Percentiles rank a stretch among this genome's conserved stretches.
These are phyloP conservation scores for Porodaedalea pini DNA, from an alignment of 1,284 basidiomycete genomes.

Conservation along the genomic window DNA sequence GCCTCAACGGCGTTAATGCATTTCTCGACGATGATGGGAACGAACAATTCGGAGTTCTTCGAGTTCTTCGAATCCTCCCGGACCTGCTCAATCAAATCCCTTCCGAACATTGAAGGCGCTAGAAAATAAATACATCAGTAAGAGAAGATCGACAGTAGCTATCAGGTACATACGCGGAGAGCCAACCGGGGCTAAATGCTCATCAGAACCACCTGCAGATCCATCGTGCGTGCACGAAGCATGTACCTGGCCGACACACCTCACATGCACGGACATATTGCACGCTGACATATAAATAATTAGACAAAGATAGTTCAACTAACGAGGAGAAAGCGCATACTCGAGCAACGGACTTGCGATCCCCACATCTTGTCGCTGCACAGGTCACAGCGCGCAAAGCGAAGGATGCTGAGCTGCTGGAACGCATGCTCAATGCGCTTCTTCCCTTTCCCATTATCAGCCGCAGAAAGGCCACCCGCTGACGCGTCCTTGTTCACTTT, in stretches of 20 bases:
- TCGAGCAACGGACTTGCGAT: conserved; percentile 83
- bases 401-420: conserved; percentile 84
- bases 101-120: conserved; percentile 90
- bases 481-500: conserved; percentile 29
- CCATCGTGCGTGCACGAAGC: conserved; percentile 52
- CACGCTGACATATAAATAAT: conserved; percentile 46
- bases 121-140: background rate
- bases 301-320: background rate
- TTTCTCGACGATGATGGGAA: conserved; percentile 92
- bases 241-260: conserved; percentile 63
- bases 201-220: conserved; percentile 34
- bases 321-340: conserved; percentile 45
- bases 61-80: conserved; percentile 63
- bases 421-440: conserved; percentile 73
- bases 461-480: background rate
- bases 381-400: conserved; percentile 90
- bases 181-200: conserved; percentile 34
- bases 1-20: conserved; percentile 91
- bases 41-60: conserved; percentile 41
- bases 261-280: conserved; percentile 68
- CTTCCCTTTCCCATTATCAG: conserved; percentile 35
- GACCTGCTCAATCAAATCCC: conserved; percentile 82
- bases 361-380: conserved; percentile 99
- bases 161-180: conserved; percentile 47
- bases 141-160: conserved; percentile 3